These are phyloP conservation scores for Cladosporium cucumerinum DNA, from an alignment of 2,329 filamentous ascomycete species.

Conservation along the genomic window DNA sequence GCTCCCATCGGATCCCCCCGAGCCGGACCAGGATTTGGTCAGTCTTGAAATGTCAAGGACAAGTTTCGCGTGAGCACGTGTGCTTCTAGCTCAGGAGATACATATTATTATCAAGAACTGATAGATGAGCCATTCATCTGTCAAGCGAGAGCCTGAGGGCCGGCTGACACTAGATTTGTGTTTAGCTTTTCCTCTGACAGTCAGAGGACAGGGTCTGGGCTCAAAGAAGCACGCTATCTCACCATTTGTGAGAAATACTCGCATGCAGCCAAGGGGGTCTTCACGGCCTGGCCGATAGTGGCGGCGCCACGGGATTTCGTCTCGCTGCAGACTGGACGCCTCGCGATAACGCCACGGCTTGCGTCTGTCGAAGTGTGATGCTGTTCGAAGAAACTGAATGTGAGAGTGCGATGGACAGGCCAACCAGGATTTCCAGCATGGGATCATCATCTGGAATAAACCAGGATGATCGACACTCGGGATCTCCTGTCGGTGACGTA, in stretches of 20 bases:
- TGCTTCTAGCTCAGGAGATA: not conserved
- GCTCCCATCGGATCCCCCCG: not conserved
- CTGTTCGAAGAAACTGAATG: not conserved
- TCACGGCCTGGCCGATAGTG: conserved; percentile 14
- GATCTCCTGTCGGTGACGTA: conserved; percentile 8
- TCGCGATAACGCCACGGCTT: not conserved
- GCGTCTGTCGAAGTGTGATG: not conserved
- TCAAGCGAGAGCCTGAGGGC: not conserved
- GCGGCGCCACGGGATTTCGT: conserved; percentile 6
- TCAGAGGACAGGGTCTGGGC: not conserved
- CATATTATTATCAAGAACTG: not conserved
- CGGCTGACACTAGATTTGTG: not conserved
- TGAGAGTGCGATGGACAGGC: not conserved
- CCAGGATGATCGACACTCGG: conserved; percentile 4
- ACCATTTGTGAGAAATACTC: conserved; percentile 1
- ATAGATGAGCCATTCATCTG: not conserved
- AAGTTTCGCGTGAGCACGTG: not conserved
- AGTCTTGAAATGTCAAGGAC: not conserved
- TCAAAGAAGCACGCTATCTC: not conserved
- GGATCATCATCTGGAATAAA: not conserved
- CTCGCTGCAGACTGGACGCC: not conserved
- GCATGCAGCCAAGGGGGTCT: conserved; percentile 14
- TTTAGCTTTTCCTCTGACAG: not conserved
- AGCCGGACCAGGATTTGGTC: not conserved
- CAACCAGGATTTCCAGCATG: not conserved